These are phyloP conservation scores for Fusarium napiforme DNA, from an alignment of 2,329 filamentous ascomycete genomes.

Conservation along the genomic window DNA sequence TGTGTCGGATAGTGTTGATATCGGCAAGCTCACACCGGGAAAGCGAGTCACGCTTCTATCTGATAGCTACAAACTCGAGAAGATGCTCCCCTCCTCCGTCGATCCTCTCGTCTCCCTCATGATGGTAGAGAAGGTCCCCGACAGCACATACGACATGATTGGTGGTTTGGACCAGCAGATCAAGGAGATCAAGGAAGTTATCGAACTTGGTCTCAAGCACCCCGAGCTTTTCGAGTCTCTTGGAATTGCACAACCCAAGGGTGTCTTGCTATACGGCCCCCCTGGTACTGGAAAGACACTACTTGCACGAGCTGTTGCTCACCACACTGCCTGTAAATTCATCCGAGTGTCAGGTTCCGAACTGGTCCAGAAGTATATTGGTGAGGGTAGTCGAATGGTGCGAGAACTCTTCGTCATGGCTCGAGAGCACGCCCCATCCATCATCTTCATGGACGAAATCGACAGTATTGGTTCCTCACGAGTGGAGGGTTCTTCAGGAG, in stretches of 20 bases:
- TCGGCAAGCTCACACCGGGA: constrained; percentile 93
- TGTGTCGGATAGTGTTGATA: constrained; percentile 92
- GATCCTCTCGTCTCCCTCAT: constrained; percentile 98
- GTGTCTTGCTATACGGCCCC: constrained; percentile 94
- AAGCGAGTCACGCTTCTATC: constrained; percentile 97
- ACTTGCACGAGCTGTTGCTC: constrained; percentile 92
- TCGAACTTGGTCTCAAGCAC: constrained; percentile 97
- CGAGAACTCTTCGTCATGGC: constrained; percentile 99
- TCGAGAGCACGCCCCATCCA: constrained; percentile 94
- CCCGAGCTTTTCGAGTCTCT: constrained; percentile 99
- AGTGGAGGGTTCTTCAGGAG: constrained; percentile 93
- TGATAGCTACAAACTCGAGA: constrained; percentile 98
- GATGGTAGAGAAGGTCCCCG: constrained; percentile 99
- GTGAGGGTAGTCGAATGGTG: constrained; percentile 97
- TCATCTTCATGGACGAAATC: constrained; percentile 99
- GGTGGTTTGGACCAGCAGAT: constrained; percentile 98
- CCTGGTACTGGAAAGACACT: constrained; percentile 98
- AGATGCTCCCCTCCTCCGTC: constrained; percentile 97
- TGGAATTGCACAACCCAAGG: constrained; percentile 97
- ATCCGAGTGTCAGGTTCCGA: constrained; percentile 97
- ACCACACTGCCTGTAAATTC: constrained; percentile 99
- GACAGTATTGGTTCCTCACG: constrained; percentile 98
- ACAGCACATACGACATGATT: constrained; percentile 99
- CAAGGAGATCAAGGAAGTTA: constrained; percentile 99
- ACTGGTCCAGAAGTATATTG: constrained; percentile 98